A percentile compares a stretch with the other conserved stretches of the same genome.
phyloP scores from a whole-genome alignment of 371 early-diverging fungal species.

The Chytridiales sp. region DNA sequence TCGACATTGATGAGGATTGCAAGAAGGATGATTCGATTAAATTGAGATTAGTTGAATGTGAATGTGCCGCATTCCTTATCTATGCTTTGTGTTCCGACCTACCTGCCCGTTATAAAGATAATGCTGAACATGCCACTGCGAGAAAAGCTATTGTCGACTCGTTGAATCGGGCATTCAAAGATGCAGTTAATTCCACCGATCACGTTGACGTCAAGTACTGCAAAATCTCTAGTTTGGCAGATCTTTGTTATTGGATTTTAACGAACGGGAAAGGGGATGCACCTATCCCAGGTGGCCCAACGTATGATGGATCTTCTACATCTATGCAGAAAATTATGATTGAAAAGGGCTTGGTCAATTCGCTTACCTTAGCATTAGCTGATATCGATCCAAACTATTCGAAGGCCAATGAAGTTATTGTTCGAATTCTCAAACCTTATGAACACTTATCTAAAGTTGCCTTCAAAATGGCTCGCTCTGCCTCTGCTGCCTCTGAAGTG shows the following conservation, averaged over 20 bases:
- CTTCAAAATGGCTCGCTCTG: conserved; percentile 65
- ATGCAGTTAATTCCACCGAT: conserved; percentile 55
- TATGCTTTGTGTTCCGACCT: conserved; percentile 32
- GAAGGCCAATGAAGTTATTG: conserved; percentile 67
- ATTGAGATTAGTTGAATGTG: conserved; percentile 46
- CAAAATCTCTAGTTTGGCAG: conserved; percentile 67
- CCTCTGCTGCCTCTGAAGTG: conserved; percentile 9
- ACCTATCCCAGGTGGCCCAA: conserved; percentile 16
- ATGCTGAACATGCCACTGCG: conserved; percentile 59
- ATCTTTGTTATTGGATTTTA: conserved; percentile 71
- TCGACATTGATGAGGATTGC: neutral
- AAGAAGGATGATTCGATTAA: neutral
- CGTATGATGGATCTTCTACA: conserved; percentile 21
- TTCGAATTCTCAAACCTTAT: conserved; percentile 77
- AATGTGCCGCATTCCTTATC: conserved; percentile 47
- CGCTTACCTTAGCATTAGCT: conserved; percentile 74
- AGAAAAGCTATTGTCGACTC: conserved; percentile 51
- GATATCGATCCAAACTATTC: conserved; percentile 92
- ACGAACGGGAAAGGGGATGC: conserved; percentile 48
- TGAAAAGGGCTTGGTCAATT: conserved; percentile 82
- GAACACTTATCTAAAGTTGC: conserved; percentile 86
- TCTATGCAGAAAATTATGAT: conserved; percentile 81
- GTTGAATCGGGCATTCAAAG: conserved; percentile 35
- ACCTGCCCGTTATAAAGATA: conserved; percentile 44
- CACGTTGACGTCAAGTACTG: conserved; percentile 63